A percentile compares a stretch with the other conserved stretches of the same genome.
Conservation (phyloP, 805 yeast genomes). For the Cyberlindnera galapagoensis region DNA sequence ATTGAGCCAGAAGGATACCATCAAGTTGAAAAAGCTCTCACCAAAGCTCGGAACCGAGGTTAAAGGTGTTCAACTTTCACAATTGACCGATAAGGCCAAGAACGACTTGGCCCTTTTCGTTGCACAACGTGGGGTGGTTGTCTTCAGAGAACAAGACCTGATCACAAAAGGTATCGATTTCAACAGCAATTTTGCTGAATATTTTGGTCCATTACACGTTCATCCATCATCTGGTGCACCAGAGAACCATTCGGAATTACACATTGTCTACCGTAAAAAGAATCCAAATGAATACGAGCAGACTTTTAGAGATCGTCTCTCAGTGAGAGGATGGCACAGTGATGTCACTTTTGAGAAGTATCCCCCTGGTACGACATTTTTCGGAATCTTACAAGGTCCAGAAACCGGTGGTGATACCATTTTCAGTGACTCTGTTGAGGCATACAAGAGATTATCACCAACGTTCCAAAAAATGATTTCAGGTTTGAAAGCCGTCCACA, state of each 20-base stretch:
- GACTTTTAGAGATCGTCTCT: conserved; percentile 19
- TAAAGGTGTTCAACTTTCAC: conserved; percentile 50
- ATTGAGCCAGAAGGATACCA: conserved; percentile 14
- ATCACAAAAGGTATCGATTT: conserved; percentile 43
- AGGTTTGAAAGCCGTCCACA: conserved; percentile 38
- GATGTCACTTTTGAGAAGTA: conserved; percentile 10
- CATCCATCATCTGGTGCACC: conserved; percentile 76
- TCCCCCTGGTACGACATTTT: conserved; percentile 31
- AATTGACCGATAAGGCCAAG: conserved; percentile 46
- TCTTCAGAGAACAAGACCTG: conserved; percentile 62
- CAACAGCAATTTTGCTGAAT: conserved; percentile 44
- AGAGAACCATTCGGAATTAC: conserved; percentile 49
- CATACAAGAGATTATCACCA: conserved; percentile 47
- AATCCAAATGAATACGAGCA: conserved; percentile 25
- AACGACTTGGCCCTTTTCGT: conserved; percentile 65
- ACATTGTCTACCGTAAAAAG: conserved; percentile 41
- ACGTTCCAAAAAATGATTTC: conserved; percentile 39
- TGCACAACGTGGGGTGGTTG: conserved; percentile 64
- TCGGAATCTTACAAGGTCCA: conserved; percentile 47
- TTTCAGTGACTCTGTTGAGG: conserved; percentile 47
- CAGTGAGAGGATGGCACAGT: conserved; percentile 12
- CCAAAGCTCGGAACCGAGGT: conserved; percentile 70
- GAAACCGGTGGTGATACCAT: conserved; percentile 47
- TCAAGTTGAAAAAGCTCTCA: conserved; percentile 35
- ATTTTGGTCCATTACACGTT: conserved; percentile 66